These are phyloP conservation scores for Mycena epipterygia DNA, from an alignment of 768 basidiomycete species.

Conservation along the genomic window DNA sequence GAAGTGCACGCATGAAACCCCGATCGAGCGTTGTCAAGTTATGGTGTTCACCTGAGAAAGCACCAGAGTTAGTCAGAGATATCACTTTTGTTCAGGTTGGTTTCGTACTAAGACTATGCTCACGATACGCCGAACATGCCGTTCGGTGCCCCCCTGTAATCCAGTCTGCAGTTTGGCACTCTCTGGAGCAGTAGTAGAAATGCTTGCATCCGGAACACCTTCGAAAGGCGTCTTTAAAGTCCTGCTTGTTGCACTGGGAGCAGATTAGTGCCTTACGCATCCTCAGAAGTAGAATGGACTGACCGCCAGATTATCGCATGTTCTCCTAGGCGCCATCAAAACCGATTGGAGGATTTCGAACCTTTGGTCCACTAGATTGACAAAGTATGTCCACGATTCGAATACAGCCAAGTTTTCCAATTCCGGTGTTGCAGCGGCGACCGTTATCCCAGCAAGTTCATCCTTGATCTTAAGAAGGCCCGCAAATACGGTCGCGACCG, in stretches of 20 bases:
- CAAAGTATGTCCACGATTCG: too few species aligned
- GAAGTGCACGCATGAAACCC: slow-evolving; percentile 6
- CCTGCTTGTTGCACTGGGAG: slow-evolving; percentile 5
- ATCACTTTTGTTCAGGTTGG: background rate
- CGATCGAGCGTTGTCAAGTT: background rate
- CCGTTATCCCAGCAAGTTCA: too few species aligned
- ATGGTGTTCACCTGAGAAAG: background rate
- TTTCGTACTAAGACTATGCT: slow-evolving; percentile 5
- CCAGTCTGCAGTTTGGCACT: slow-evolving; percentile 23
- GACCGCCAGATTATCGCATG: too few species aligned
- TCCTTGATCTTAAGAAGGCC: too few species aligned
- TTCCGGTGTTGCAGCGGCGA: too few species aligned
- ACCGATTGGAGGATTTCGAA: too few species aligned
- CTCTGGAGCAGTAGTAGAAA: slow-evolving; percentile 7
- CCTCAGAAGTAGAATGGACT: too few species aligned
- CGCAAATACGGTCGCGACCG: too few species aligned
- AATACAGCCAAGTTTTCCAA: too few species aligned
- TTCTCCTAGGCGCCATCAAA: too few species aligned
- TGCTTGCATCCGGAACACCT: background rate
- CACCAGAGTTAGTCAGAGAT: background rate
- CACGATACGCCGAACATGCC: background rate
- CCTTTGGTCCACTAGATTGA: too few species aligned
- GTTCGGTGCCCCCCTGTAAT: background rate
- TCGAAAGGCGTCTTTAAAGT: background rate
- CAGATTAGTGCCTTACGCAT: too few species aligned